Base-by-base conservation (phyloP, 495 filamentous ascomycete species). In the Podospora australis region DNA sequence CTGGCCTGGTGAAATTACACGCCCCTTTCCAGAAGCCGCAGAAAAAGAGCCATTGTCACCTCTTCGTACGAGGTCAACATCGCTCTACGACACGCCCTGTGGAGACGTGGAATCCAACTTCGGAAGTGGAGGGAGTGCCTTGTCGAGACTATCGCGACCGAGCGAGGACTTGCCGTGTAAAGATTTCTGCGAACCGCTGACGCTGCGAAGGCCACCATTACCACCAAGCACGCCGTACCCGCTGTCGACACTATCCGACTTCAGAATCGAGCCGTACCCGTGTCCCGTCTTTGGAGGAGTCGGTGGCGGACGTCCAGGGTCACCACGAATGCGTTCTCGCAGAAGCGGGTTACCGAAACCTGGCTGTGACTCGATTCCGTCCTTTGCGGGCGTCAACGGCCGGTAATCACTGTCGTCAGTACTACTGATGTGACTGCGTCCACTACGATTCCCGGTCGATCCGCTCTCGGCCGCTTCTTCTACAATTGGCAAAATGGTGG, bases 391-490 rank as follows among this genome's bases (percentile, higher is more conserved):
- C 6, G 71, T 71, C 10, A 66, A 53, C 22, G 68, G 65, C 17
- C 68, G 64, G 40, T 66, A 57, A n/a, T n/a, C n/a, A n/a, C n/a
- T n/a, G 45, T 74, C 78, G 44, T 67, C 71, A 17, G 65, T 64
- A 10, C 78, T 62, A 44, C 69, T 72, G 40, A 67, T 40, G 22
- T 45, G 58, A 38, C 79, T 68, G 34, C 62, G 67, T 9, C 58
- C 62, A 39, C 65, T 74, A 23, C 62, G 67, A 26, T 64, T 78
- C 3, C 83, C 80, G 16, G 82, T 80, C 46, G 86, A 90, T 3
- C 77, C 79, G 14, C 79, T 85, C 65, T 96, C 92, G 10, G 82
- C 86, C 21, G 83, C 84, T 70, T 98, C 92, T 46, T 96, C 89
- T 6, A 98, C 88, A 40, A 96, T 84, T 1, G 92, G 92, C n/a